These are phyloP conservation scores for Globisporangium heterothallicum DNA, from an alignment of 352 stramenopile genomes.

Conservation along the genomic window DNA sequence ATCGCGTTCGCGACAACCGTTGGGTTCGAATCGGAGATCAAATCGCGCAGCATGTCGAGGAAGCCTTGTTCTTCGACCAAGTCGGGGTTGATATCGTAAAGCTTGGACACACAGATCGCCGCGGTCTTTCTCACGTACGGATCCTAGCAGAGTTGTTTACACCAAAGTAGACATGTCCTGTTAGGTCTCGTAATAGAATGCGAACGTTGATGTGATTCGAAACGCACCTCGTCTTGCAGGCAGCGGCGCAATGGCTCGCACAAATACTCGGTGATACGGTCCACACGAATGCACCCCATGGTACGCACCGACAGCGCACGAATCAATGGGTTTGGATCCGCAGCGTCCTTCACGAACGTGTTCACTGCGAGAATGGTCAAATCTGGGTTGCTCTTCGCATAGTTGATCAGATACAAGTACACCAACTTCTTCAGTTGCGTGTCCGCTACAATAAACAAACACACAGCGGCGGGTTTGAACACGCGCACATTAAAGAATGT, in stretches of 20 bases:
- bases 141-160: constrained; percentile 82
- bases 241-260: constrained; percentile 95
- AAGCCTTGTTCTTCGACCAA: constrained; percentile 96
- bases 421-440: constrained; percentile 99
- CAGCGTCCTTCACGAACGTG: constrained; percentile 95
- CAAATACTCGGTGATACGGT: constrained; percentile 98
- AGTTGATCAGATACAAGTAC: constrained; percentile 99
- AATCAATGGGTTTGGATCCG: constrained; percentile 92
- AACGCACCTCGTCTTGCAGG: constrained; percentile 78
- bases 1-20: constrained; percentile 99
- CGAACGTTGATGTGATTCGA: too few relatives aligned
- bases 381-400: constrained; percentile 99
- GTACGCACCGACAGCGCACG: constrained; percentile 97
- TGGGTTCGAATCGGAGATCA: constrained; percentile 98
- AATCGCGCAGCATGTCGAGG: constrained; percentile 94
- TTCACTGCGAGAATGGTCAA: constrained; percentile 99
- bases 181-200: constrained; percentile 1
- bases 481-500: too few relatives aligned
- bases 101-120: constrained; percentile 98
- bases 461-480: too few relatives aligned
- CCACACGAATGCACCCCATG: constrained; percentile 99
- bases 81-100: constrained; percentile 98
- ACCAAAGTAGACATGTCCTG: too few relatives aligned
- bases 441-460: constrained; percentile 57
- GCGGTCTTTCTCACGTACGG: constrained; percentile 99